A percentile compares a stretch with the other conserved stretches of the same genome.
Evolutionary conservation across 2,329 filamentous ascomycete species (phyloP).

Genomic region (Nectriaceae sp.): DNA sequence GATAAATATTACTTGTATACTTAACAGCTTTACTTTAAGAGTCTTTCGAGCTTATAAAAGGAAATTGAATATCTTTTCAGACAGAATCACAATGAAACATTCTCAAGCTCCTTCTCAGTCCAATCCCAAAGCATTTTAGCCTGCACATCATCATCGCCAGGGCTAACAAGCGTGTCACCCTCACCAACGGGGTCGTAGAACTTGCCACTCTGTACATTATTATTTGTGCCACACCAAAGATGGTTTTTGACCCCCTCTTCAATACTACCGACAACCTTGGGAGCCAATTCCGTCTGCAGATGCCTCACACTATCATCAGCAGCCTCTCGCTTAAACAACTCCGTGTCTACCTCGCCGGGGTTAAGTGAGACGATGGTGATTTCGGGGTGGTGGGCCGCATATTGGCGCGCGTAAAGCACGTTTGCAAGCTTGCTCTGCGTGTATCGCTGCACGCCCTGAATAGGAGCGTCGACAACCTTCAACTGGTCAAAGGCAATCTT

Average conservation of each 20-base stretch:
- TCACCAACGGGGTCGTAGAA: constrained; percentile 10
- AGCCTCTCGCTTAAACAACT: constrained; percentile 8
- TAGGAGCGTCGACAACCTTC: constrained; percentile 7
- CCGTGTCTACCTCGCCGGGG: constrained; percentile 9
- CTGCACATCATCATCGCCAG: constrained; percentile 8
- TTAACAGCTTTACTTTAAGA: no score
- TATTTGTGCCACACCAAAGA: constrained; percentile 8
- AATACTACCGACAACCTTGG: neutral
- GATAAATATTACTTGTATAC: no score
- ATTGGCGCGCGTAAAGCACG: constrained; percentile 7
- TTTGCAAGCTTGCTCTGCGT: constrained; percentile 12
- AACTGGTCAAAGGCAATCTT: constrained; percentile 8
- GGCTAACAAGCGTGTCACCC: constrained; percentile 1
- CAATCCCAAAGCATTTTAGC: constrained; percentile 10
- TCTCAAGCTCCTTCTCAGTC: constrained; percentile 4
- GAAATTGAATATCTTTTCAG: no score
- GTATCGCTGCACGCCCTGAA: constrained; percentile 6
- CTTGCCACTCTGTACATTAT: constrained; percentile 3
- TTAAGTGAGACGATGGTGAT: constrained; percentile 6
- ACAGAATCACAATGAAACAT: neutral
- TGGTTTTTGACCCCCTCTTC: constrained; percentile 13
- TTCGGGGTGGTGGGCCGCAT: constrained; percentile 2
- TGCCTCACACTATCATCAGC: constrained; percentile 4
- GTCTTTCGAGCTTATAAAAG: no score
- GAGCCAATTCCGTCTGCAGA: constrained; percentile 4